Percentiles rank a stretch among this genome's conserved stretches.
phyloP scores from a whole-genome alignment of 768 basidiomycete species.

The Aureoboletus auriporus region DNA sequence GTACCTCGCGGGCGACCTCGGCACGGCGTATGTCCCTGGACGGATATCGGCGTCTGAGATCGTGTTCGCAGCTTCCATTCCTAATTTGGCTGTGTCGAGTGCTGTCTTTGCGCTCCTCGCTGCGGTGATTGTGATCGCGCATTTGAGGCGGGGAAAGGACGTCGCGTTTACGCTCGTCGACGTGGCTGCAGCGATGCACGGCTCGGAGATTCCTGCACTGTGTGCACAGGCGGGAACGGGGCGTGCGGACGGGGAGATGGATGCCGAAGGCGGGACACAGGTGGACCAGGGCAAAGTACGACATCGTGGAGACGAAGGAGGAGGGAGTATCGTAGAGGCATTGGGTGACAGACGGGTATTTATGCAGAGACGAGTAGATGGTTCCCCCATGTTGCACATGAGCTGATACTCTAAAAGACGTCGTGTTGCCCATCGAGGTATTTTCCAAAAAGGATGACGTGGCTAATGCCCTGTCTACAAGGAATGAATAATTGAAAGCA shows the following conservation, averaged over 20 bases:
- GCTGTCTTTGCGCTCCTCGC: conserved; percentile 22
- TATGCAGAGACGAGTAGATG: conserved; percentile 16
- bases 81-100: conserved; percentile 23
- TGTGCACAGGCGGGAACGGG: conserved; percentile 9
- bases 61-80: conserved; percentile 25
- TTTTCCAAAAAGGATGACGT: too few species aligned
- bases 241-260: not conserved
- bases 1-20: conserved; percentile 18
- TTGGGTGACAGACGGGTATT: conserved; percentile 8
- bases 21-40: conserved; percentile 28
- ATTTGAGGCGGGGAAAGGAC: conserved; percentile 23
- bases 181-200: conserved; percentile 19
- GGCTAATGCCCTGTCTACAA: not conserved
- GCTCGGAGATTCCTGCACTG: conserved; percentile 22
- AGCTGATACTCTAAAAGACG: too few species aligned
- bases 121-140: conserved; percentile 14
- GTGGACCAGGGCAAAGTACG: not conserved
- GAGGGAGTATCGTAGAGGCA: conserved; percentile 2
- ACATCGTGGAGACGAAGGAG: not conserved
- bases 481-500: not conserved
- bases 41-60: conserved; percentile 16
- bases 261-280: not conserved
- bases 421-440: too few species aligned
- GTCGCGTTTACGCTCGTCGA: conserved; percentile 22
- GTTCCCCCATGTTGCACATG: conserved; percentile 17